These are phyloP conservation scores for Aspergillus candidus DNA, from an alignment of 2,329 filamentous ascomycete species.

Conservation along the genomic window DNA sequence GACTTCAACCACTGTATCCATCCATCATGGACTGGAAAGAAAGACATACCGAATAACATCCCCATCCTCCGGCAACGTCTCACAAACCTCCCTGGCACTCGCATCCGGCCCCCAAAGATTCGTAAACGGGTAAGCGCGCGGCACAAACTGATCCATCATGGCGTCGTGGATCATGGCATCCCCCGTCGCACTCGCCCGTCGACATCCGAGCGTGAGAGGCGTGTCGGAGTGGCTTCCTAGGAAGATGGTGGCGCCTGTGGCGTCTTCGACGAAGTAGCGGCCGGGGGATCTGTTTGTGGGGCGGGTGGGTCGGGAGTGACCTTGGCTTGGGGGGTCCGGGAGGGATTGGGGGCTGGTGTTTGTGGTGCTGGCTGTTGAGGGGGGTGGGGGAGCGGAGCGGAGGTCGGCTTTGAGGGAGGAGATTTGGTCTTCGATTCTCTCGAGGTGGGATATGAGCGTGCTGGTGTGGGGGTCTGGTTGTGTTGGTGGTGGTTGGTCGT, in stretches of 20 bases:
- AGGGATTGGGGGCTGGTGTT: too few species aligned
- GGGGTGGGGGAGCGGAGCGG: background rate
- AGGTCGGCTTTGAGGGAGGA: constrained; percentile 17
- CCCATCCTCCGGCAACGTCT: constrained; percentile 18
- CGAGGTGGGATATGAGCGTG: constrained; percentile 7
- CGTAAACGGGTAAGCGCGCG: constrained; percentile 19
- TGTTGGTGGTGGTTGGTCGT: background rate
- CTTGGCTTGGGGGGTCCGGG: background rate
- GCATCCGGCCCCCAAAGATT: constrained; percentile 18
- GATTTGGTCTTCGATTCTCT: constrained; percentile 19
- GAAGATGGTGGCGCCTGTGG: constrained; percentile 20
- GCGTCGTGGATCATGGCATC: constrained; percentile 8
- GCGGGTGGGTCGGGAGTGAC: background rate
- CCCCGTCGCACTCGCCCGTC: constrained; percentile 4
- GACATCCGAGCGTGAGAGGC: constrained; percentile 14
- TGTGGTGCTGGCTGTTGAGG: background rate
- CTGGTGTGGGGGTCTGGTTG: background rate
- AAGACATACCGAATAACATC: constrained; percentile 17
- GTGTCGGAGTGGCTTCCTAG: constrained; percentile 18
- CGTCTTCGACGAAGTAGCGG: constrained; percentile 15
- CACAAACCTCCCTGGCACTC: constrained; percentile 11
- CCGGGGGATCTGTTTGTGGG: constrained; percentile 12
- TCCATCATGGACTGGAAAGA: background rate
- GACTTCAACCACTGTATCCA: background rate
- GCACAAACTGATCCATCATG: constrained; percentile 15